Conservation (phyloP, 257 asterid species). For the Capsicum baccatum region DNA sequence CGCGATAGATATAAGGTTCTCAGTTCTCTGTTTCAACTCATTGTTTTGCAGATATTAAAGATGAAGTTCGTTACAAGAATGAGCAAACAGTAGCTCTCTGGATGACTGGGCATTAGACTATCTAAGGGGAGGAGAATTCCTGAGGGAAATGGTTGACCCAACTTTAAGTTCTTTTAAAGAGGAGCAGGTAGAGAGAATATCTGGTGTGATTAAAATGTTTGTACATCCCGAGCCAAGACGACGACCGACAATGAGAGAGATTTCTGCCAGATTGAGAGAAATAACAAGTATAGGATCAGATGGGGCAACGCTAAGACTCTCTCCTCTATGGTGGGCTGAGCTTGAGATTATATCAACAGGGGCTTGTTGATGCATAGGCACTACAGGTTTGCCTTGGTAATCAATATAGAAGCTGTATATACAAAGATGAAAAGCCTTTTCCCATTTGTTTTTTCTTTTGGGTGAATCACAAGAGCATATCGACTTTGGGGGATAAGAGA, state of each 20-base stretch:
- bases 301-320: slow-evolving; percentile 65
- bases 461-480: too few relatives aligned
- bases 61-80: too few relatives aligned
- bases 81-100: slow-evolving; percentile 47
- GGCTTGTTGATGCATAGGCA: slow-evolving; percentile 27
- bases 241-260: slow-evolving; percentile 62
- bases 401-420: too few relatives aligned
- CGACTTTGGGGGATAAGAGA: too few relatives aligned
- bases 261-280: slow-evolving; percentile 59
- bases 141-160: slow-evolving; percentile 60
- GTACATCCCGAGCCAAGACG: slow-evolving; percentile 49
- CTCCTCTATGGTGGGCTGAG: slow-evolving; percentile 96
- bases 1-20: too few relatives aligned
- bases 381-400: slow-evolving; percentile 10
- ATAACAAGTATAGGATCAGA: slow-evolving; percentile 70
- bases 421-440: too few relatives aligned
- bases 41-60: too few relatives aligned
- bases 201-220: slow-evolving; percentile 57
- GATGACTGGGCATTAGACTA: slow-evolving; percentile 77
- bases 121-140: slow-evolving; percentile 44
- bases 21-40: too few relatives aligned
- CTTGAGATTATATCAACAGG: slow-evolving; percentile 65
- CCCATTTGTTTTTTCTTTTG: too few relatives aligned
- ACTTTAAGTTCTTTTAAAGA: slow-evolving; percentile 53
- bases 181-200: slow-evolving; percentile 57